A percentile compares a stretch with the other conserved stretches of the same genome.
These are phyloP conservation scores for Paraglomus brasilianum DNA, from an alignment of 192 early-diverging fungal genomes.

Conservation along the genomic window DNA sequence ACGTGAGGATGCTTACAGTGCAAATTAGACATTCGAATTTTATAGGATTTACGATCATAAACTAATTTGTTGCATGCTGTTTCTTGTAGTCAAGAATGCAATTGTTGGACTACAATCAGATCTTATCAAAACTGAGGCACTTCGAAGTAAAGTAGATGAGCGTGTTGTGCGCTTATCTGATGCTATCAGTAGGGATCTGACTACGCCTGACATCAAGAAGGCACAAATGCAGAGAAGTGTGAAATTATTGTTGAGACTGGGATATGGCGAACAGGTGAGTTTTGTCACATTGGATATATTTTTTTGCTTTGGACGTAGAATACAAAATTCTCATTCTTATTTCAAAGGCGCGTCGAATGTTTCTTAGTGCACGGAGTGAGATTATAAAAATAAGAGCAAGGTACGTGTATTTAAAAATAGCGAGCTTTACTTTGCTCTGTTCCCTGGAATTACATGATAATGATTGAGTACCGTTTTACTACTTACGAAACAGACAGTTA, in stretches of 20 bases:
- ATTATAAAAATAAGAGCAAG: slow-evolving; percentile 77
- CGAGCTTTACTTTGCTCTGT: not conserved
- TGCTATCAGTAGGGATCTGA: slow-evolving; percentile 63
- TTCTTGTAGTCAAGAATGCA: slow-evolving; percentile 35
- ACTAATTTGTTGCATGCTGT: not conserved
- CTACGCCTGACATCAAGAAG: slow-evolving; percentile 79
- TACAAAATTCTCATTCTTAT: not conserved
- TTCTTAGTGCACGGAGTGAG: slow-evolving; percentile 71
- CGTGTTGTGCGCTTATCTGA: slow-evolving; percentile 43
- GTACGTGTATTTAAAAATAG: slow-evolving; percentile 35
- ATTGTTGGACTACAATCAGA: slow-evolving; percentile 37
- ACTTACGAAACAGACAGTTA: slow-evolving; percentile 58
- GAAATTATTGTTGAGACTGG: slow-evolving; percentile 74
- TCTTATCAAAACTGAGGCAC: slow-evolving; percentile 39
- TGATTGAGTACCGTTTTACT: slow-evolving; percentile 29
- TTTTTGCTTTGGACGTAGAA: not conserved
- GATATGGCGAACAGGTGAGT: slow-evolving; percentile 64
- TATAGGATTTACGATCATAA: not conserved
- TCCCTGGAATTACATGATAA: not conserved
- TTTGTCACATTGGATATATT: not conserved
- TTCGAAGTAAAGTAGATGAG: slow-evolving; percentile 43
- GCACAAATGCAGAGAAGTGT: slow-evolving; percentile 78
- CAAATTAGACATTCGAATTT: not conserved
- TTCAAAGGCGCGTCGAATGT: slow-evolving; percentile 78
- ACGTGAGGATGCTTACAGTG: slow-evolving; percentile 37